phyloP scores from a whole-genome alignment of 176 grass and related monocot species.

The Oryza glumipatula region DNA sequence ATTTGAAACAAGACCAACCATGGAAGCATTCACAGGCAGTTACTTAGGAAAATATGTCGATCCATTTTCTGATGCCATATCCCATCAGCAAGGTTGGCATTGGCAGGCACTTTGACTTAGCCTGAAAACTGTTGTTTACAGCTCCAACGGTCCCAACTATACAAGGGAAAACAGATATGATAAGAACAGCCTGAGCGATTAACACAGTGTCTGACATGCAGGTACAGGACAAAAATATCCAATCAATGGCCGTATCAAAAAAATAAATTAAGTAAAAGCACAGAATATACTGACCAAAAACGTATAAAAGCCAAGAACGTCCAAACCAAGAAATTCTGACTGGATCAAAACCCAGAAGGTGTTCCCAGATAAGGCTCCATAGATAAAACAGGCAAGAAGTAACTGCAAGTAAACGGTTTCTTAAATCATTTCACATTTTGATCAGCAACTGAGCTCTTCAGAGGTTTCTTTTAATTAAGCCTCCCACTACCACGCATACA shows the following conservation, averaged over 20 bases:
- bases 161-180: neutral
- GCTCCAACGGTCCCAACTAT: neutral
- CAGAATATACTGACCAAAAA: neutral
- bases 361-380: neutral
- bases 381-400: neutral
- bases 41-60: neutral
- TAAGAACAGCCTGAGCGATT: neutral
- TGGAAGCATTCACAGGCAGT: neutral
- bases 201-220: slow-evolving; percentile 7
- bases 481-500: neutral
- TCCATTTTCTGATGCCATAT: slow-evolving; percentile 19
- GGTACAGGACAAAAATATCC: slow-evolving; percentile 21
- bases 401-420: slow-evolving; percentile 18
- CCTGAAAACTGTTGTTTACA: neutral
- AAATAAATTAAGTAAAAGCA: neutral
- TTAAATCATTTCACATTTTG: slow-evolving; percentile 24
- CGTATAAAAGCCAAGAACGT: neutral
- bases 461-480: slow-evolving; percentile 32
- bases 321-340: slow-evolving; percentile 33
- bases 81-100: neutral
- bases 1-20: neutral
- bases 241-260: neutral
- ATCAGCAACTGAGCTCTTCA: slow-evolving; percentile 39
- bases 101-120: slow-evolving; percentile 5
- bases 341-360: slow-evolving; percentile 16